Base-by-base conservation (phyloP, 306 rosid genomes). In the Mimosa pudica region DNA sequence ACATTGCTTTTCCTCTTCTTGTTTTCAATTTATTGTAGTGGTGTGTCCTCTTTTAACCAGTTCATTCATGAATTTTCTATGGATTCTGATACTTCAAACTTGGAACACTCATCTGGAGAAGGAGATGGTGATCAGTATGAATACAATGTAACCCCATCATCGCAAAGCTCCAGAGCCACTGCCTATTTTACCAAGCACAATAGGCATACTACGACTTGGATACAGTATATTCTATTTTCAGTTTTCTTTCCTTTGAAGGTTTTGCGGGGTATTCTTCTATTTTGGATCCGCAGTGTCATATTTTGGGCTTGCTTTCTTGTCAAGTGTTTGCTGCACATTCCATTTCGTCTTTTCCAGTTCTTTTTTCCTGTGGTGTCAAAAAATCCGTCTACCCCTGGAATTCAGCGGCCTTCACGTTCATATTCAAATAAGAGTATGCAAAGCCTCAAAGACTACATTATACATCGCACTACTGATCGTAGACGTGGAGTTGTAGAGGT, bases 401-500 rank as follows among this genome's bases (percentile, higher is more conserved):
- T 80, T 61, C 80, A 72, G 47, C 90, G 4, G 4, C 75, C 78
- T 73, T 17, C 81, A 4, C 84, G 24, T 49, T 81, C 85, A 52
- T 82, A 36, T 51, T 64, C 91, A 71, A 30, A 83, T 73, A 88
- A 55, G 82, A 92, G 84, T 51, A 74, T 83, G 79, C 93, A 81
- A 79, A 86, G 77, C 73, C 84, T 90, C 49, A 94, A 85, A 89
- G 97, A 94, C 55, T 90, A 94, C n/a, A 66, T 92, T 72, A 83
- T 92, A 79, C 90, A 90, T 80, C 87, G 90, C 65, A 48, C 98
- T 71, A 92, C 93, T 64, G 98, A 94, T 79, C 85, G 92, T 86
- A 94, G 98, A 49, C 94, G 97, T 24, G 98, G 98, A 82, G 85
- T 94, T 70, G 85, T 94, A 81, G 98, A 94, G 98, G 98, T 94